These are phyloP conservation scores for Sporisorium exsertum DNA, from an alignment of 1,284 basidiomycete species.

Conservation along the genomic window DNA sequence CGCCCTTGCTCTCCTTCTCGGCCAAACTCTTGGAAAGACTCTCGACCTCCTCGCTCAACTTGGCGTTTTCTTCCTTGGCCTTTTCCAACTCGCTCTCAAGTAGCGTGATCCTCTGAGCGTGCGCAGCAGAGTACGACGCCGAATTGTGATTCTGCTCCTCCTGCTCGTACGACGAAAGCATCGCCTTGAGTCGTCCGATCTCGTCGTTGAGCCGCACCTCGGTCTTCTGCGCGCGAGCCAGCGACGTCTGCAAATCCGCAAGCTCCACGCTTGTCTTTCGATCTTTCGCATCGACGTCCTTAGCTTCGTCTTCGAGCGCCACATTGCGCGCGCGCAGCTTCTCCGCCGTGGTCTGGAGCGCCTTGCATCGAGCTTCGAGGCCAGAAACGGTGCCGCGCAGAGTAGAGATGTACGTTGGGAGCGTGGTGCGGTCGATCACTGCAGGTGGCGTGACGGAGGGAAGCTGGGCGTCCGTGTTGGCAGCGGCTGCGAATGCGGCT, in stretches of 20 bases:
- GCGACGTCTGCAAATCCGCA: conserved; percentile 52
- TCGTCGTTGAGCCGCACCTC: conserved; percentile 41
- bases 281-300: conserved; percentile 50
- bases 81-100: conserved; percentile 55
- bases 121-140: conserved; percentile 55
- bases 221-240: conserved; percentile 19
- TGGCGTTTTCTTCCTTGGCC: conserved; percentile 22
- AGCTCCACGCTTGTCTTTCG: conserved; percentile 56
- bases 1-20: conserved; percentile 20
- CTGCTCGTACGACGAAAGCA: conserved; percentile 53
- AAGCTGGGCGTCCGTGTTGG: conserved; percentile 23
- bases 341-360: conserved; percentile 32
- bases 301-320: conserved; percentile 43
- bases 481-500: conserved; percentile 46
- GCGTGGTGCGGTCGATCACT: conserved; percentile 31
- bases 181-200: conserved; percentile 42
- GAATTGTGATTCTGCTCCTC: conserved; percentile 56
- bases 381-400: conserved; percentile 54
- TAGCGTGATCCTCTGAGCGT: conserved; percentile 58
- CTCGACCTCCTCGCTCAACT: conserved; percentile 16
- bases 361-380: conserved; percentile 38
- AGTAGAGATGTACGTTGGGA: conserved; percentile 51
- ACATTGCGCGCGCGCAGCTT: conserved; percentile 45
- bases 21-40: conserved; percentile 4
- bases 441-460: conserved; percentile 20